phyloP scores from a whole-genome alignment of 225 moss, liverwort and hornwort species.

The Physcomitrellopsis africana region DNA sequence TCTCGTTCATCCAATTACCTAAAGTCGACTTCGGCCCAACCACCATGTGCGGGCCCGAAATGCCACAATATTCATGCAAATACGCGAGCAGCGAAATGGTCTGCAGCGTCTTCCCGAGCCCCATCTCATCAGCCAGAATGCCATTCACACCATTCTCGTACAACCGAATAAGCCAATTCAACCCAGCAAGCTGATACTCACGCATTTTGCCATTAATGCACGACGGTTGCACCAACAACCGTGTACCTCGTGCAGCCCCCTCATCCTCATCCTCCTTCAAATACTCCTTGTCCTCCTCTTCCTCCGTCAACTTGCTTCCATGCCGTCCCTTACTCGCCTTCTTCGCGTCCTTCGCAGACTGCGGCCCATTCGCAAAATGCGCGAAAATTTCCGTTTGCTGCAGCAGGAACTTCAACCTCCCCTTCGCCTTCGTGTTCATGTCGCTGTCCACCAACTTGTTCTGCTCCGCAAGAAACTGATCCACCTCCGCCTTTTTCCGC shows the following conservation, averaged over 20 bases:
- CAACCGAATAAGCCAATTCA: slow-evolving; percentile 99
- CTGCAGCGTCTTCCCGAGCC: slow-evolving; percentile 94
- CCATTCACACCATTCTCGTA: slow-evolving; percentile 99
- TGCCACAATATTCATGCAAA: slow-evolving; percentile 86
- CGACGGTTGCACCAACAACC: slow-evolving; percentile 87
- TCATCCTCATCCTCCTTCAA: slow-evolving; percentile 91
- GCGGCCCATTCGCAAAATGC: slow-evolving; percentile 87
- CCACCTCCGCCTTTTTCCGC: slow-evolving; percentile 91
- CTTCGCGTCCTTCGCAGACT: slow-evolving; percentile 59
- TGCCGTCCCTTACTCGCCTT: slow-evolving; percentile 82
- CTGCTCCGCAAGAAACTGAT: slow-evolving; percentile 87
- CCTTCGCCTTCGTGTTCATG: slow-evolving; percentile 97
- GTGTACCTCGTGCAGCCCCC: slow-evolving; percentile 71
- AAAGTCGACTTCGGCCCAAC: slow-evolving; percentile 99
- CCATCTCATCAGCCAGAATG: slow-evolving; percentile 99
- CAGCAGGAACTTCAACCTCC: slow-evolving; percentile 89
- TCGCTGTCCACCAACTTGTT: slow-evolving; percentile 96
- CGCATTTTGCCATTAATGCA: slow-evolving; percentile 97
- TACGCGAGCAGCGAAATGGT: slow-evolving; percentile 96
- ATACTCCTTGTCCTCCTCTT: slow-evolving; percentile 95
- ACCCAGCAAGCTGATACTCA: slow-evolving; percentile 95
- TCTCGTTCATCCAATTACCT: slow-evolving; percentile 99
- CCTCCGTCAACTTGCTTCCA: slow-evolving; percentile 95
- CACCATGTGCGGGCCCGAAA: slow-evolving; percentile 98
- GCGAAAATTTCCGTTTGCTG: slow-evolving; percentile 99